Evolutionary conservation across 768 basidiomycete genomes (phyloP).

Genomic region (Cystobasidium tubakii): DNA sequence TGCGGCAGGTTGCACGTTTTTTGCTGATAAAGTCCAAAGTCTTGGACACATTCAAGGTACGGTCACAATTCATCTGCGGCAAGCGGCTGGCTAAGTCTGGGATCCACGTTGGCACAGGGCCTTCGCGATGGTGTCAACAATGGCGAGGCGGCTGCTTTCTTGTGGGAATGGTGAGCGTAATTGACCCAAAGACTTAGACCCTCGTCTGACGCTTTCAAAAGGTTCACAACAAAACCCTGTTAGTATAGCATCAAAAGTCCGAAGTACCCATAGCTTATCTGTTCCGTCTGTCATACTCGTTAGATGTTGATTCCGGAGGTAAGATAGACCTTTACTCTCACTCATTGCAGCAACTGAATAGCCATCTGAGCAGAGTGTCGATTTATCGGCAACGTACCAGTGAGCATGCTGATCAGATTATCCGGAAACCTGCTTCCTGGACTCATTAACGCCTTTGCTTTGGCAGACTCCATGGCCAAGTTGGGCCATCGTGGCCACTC

Average conservation of each 20-base stretch:
- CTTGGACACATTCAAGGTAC: slow-evolving; percentile 69
- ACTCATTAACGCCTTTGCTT: slow-evolving; percentile 56
- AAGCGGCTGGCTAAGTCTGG: too few species aligned
- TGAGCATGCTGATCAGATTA: slow-evolving; percentile 2
- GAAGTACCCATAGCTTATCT: not conserved
- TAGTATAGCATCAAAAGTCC: too few species aligned
- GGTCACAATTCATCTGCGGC: not conserved
- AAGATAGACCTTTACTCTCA: not conserved
- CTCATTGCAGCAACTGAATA: not conserved
- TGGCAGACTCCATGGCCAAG: slow-evolving; percentile 88
- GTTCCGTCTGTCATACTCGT: not conserved
- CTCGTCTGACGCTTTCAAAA: slow-evolving; percentile 41
- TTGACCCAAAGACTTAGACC: not conserved
- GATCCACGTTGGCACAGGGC: slow-evolving; percentile 42
- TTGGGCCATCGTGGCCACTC: slow-evolving; percentile 66
- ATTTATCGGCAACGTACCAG: slow-evolving; percentile 42
- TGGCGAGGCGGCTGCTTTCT: slow-evolving; percentile 78
- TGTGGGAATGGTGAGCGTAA: slow-evolving; percentile 67
- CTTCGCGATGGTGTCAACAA: slow-evolving; percentile 82
- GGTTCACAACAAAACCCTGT: slow-evolving; percentile 74
- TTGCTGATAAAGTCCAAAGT: slow-evolving; percentile 52
- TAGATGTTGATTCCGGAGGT: slow-evolving; percentile 15
- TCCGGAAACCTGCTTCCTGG: not conserved
- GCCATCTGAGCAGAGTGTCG: slow-evolving; percentile 26
- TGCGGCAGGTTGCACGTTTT: slow-evolving; percentile 46